Conservation (phyloP, 2,329 filamentous ascomycete species). For the Pseudocercospora crystallina region DNA sequence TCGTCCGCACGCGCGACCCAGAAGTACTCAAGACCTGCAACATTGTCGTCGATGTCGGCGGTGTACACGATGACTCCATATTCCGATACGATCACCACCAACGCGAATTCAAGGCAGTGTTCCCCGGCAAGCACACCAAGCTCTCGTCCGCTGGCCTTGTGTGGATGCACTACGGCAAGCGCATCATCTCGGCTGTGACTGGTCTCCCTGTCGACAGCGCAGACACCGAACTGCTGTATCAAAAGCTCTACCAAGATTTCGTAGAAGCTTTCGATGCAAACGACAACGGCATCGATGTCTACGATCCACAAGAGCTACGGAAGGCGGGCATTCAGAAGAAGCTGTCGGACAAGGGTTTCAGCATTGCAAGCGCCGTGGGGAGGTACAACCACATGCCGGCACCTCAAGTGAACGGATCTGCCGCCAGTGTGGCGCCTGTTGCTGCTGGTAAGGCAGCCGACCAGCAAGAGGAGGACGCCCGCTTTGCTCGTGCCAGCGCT, state of each 20-base stretch:
- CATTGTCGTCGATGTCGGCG: slow-evolving; percentile 96
- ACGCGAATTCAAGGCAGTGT: slow-evolving; percentile 81
- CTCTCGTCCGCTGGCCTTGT: slow-evolving; percentile 91
- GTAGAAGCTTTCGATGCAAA: slow-evolving; percentile 96
- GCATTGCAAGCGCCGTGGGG: slow-evolving; percentile 84
- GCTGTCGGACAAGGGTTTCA: slow-evolving; percentile 80
- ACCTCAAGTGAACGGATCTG: slow-evolving; percentile 21
- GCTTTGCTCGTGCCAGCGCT: slow-evolving; percentile 72
- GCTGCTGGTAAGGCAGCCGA: slow-evolving; percentile 37
- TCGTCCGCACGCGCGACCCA: slow-evolving; percentile 86
- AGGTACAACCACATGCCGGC: slow-evolving; percentile 65
- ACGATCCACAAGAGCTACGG: slow-evolving; percentile 69
- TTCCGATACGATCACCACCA: slow-evolving; percentile 98
- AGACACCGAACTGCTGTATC: slow-evolving; percentile 73
- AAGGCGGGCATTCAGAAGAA: slow-evolving; percentile 75
- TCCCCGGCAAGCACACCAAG: slow-evolving; percentile 81
- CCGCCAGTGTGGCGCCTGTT: slow-evolving; percentile 15
- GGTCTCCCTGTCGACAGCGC: slow-evolving; percentile 60
- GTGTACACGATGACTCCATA: slow-evolving; percentile 75
- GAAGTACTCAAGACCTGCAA: slow-evolving; percentile 76
- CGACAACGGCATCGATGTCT: slow-evolving; percentile 88
- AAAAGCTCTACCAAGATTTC: slow-evolving; percentile 89
- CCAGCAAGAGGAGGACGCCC: slow-evolving; percentile 75
- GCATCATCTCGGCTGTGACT: slow-evolving; percentile 71
- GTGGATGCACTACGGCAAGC: slow-evolving; percentile 90